Conservation (phyloP, 208 protist species). For the Blechomonas ayalai region DNA sequence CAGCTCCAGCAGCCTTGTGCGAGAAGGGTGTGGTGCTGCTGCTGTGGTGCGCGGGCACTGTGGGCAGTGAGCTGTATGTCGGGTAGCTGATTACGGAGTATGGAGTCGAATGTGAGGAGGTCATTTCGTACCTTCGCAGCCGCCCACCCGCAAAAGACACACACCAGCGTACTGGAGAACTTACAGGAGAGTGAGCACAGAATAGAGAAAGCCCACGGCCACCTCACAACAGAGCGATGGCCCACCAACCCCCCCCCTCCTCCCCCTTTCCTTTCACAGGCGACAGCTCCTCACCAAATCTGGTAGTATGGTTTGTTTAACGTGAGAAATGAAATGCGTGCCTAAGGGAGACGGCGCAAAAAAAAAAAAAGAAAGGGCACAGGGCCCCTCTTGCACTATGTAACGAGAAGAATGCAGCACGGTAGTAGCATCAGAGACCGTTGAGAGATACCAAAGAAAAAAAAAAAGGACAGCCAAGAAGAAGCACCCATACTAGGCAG, state of each 20-base stretch:
- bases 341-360: no score
- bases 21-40: no score
- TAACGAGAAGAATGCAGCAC: not conserved
- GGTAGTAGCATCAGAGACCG: not conserved
- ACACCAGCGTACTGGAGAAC: no score
- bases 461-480: slow-evolving; percentile 1
- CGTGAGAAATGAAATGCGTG: no score
- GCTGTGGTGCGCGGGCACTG: slow-evolving; percentile 18
- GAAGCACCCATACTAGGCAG: not conserved
- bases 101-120: no score
- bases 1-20: no score
- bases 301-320: no score
- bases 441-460: not conserved
- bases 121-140: no score
- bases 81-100: slow-evolving; percentile 27
- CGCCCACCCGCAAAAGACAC: no score
- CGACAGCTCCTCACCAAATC: no score
- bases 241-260: no score
- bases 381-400: not conserved
- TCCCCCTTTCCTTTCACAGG: no score
- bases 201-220: slow-evolving; percentile 3
- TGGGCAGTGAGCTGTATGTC: slow-evolving; percentile 23
- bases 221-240: slow-evolving; percentile 11
- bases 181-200: slow-evolving; percentile 2
- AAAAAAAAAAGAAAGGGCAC: slow-evolving; percentile 2